Base-by-base conservation (phyloP, 192 early-diverging fungal genomes). In the Coemansia sp. region DNA sequence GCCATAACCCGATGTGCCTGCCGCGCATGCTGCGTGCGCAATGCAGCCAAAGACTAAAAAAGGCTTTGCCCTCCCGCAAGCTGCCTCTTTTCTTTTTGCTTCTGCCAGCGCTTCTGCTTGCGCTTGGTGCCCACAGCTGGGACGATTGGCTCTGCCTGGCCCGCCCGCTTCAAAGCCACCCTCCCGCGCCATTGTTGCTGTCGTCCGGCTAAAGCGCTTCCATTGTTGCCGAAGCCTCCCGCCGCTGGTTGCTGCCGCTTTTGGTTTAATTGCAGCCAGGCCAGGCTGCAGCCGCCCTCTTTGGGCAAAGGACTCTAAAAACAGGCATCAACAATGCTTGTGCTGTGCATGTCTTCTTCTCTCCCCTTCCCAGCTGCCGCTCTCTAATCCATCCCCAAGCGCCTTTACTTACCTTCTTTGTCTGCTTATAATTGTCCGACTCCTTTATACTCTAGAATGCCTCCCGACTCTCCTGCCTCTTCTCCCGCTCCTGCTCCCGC, bases 1-100 rank as follows among this genome's bases (percentile, higher is more conserved):
- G 73, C 59, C 73, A 69, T 69, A 75, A 75, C 73, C 73, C 41
- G 73, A 75, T 69, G 73, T 43, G 64, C 71, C 54, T 58, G 57
- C 55, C 57, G 39, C 56, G 51, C 54, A 59, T 63, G 43, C 55
- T 63, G 65, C 64, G 52, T 68, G 59, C 61, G 48, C 52, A 54
- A 71, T 71, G 68, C 67, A 69, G 46, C 56, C 13, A 22, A 41
- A 63, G 58, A 74, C 71, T 73, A 72, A 72, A 64, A 66, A 57
- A 72, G 59, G 61, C 58, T 46, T 52, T 61, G 46, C 43, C 15
- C 56, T 49, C 46, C 48, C 18, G 16, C 47, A 41, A 32, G 45
- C 11, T 58, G 26, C 26, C 26, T 49, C 47, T 7, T 45, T 51
- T 66, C 45, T 10, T n/a, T 40, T 59, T 42, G 40, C 6, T 18